Evolutionary conservation across 169 alveolate species (phyloP), one percentile per base, ranked within the genome.

Genomic region (Theileria equi): DNA sequence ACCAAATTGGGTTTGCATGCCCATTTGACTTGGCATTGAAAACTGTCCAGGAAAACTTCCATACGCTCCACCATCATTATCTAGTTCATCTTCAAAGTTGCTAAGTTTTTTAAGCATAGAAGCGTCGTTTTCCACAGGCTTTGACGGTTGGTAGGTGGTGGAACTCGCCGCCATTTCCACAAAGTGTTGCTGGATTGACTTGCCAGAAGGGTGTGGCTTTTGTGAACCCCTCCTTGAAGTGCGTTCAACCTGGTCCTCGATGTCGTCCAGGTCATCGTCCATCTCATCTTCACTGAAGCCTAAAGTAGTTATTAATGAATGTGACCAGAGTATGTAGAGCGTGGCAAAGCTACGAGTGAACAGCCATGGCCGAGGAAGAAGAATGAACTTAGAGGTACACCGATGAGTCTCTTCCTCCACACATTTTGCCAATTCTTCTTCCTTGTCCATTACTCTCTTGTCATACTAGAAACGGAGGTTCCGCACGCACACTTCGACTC

Each of bases 161-260:
- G 68, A 64, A 16, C 65, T 77, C 8, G 54, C 55, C 13, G 86
- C 86, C 38, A 77, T 77, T 38, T 77, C 86, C 6, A 67, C 47
- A 47, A 77, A 77, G 54, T 77, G 86, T 35, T 77, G 86, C 41
- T 36, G 70, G 36, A 77, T 66, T 3, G 86, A 67, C 29, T 77
- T 77, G 6, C 73, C 81, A 17, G 47, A 57, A 16, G 70, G 43
- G 4, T 19, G n/a, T 2, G 5, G 1, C 40, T 60, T 60, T 38
- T 13, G n/a, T 3, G 41, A 10, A 13, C 23, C 10, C 17, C 23
- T 64, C 7, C 49, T 19, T 28, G n/a, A 36, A 28, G 52, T 17
- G 4, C 65, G 26, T 4, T 38, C 55, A 5, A 43, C 78, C 5
- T 38, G 19, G 13, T 53, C 86, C 1, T 65, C 81, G 2, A 55